These are phyloP conservation scores for Cyclotella choctawhatcheeana DNA, from an alignment of 108 stramenopile species.

Conservation along the genomic window DNA sequence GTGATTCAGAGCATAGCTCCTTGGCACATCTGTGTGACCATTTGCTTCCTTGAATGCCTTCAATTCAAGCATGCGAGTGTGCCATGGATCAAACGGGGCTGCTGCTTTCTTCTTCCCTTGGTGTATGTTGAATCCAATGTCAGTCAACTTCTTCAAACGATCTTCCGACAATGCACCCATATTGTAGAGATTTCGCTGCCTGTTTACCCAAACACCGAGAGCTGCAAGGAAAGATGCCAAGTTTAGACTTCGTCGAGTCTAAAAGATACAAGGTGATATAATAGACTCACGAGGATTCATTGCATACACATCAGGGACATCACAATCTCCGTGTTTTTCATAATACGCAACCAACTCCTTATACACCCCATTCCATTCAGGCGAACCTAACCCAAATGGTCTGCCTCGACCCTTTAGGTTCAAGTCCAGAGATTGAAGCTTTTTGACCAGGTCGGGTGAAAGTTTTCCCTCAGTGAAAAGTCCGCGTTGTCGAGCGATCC, in stretches of 20 bases:
- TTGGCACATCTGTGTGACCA: constrained; percentile 7
- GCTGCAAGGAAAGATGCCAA: background rate
- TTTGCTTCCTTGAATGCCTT: background rate
- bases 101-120: background rate
- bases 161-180: background rate
- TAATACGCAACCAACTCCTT: constrained; percentile 19
- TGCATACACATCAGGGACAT: constrained; percentile 21
- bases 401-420: constrained; percentile 13
- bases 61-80: background rate
- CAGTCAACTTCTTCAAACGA: constrained; percentile 11
- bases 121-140: constrained; percentile 9
- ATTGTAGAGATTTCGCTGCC: background rate
- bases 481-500: constrained; percentile 21
- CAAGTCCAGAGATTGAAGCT: constrained; percentile 26
- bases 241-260: background rate
- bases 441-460: constrained; percentile 8
- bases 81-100: background rate
- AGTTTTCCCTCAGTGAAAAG: constrained; percentile 14
- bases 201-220: constrained; percentile 13
- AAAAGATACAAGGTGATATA: background rate
- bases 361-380: constrained; percentile 7
- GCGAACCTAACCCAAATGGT: constrained; percentile 24
- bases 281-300: background rate
- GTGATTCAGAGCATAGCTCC: background rate
- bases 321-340: constrained; percentile 12